A percentile compares a stretch with the other conserved stretches of the same genome.
These are phyloP conservation scores for Pseudogymnoascus sp. DNA, from an alignment of 2,329 filamentous ascomycete genomes.

Conservation along the genomic window DNA sequence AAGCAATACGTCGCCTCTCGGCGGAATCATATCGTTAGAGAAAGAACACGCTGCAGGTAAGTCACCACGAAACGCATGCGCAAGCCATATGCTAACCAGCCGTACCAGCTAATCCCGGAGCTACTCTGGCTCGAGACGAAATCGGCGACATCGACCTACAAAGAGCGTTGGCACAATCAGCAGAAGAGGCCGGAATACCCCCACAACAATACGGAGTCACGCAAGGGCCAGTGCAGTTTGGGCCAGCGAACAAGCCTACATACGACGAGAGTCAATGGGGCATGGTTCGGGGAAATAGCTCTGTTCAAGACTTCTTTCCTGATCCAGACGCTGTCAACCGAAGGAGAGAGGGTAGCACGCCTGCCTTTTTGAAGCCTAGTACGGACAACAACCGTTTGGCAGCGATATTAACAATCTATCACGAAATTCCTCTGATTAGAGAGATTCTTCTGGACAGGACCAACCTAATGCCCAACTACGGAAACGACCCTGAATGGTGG, in stretches of 20 bases:
- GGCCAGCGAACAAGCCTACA: conserved; percentile 48
- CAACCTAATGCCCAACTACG: conserved; percentile 40
- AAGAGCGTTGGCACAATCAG: conserved; percentile 49
- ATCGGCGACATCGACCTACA: conserved; percentile 46
- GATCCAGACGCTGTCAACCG: conserved; percentile 32
- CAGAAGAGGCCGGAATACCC: conserved; percentile 40
- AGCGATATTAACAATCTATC: conserved; percentile 49
- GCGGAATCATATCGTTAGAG: conserved; percentile 43
- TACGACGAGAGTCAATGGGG: conserved; percentile 53
- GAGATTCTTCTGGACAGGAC: conserved; percentile 46
- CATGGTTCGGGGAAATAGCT: conserved; percentile 41
- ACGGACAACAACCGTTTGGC: conserved; percentile 35
- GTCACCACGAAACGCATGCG: conserved; percentile 19
- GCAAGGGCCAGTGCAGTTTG: conserved; percentile 44
- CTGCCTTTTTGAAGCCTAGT: conserved; percentile 47
- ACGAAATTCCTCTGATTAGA: conserved; percentile 50
- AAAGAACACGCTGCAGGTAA: conserved; percentile 37
- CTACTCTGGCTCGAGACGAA: conserved; percentile 21
- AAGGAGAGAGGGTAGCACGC: conserved; percentile 39
- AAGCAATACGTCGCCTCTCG: conserved; percentile 47
- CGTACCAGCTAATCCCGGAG: conserved; percentile 31
- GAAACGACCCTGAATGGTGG: conserved; percentile 54
- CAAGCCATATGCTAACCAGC: conserved; percentile 23
- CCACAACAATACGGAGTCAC: conserved; percentile 45
- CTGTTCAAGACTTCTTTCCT: conserved; percentile 25